Evolutionary conservation across 768 basidiomycete species (phyloP).

Genomic region (Austroboletus eburneus): DNA sequence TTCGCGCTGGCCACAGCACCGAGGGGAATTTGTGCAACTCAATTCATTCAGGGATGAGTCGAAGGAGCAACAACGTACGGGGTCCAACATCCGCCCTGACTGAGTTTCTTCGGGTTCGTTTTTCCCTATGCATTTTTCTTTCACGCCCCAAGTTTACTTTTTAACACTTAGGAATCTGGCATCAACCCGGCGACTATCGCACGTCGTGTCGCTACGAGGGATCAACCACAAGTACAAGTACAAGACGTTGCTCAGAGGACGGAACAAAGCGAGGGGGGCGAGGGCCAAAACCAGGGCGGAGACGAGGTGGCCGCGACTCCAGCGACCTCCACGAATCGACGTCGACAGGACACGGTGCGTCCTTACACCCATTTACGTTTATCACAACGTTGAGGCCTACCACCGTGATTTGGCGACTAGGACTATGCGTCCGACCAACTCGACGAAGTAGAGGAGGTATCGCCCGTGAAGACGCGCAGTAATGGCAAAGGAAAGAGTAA

Average conservation of each 20-base stretch:
- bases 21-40: too few species aligned
- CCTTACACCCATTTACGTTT: too few species aligned
- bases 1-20: neutral
- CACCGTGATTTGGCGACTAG: conserved; percentile 7
- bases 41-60: conserved; percentile 20
- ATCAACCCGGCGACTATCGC: conserved; percentile 44
- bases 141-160: too few species aligned
- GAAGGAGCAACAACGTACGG: conserved; percentile 54
- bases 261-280: conserved; percentile 11
- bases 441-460: conserved; percentile 49
- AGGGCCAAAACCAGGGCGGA: conserved; percentile 12
- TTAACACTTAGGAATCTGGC: conserved; percentile 42
- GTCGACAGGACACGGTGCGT: conserved; percentile 10
- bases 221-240: conserved; percentile 24
- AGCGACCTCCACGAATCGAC: conserved; percentile 11
- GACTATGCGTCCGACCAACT: conserved; percentile 71
- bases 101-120: conserved; percentile 66
- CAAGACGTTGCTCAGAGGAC: conserved; percentile 22
- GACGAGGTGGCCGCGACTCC: neutral
- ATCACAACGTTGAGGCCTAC: too few species aligned
- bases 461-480: conserved; percentile 55
- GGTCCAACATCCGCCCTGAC: conserved; percentile 83
- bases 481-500: conserved; percentile 42
- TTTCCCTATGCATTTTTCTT: neutral
- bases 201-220: conserved; percentile 32